Evolutionary conservation across 2,329 filamentous ascomycete species (phyloP).

Genomic region (Sclerotinia subarctica): DNA sequence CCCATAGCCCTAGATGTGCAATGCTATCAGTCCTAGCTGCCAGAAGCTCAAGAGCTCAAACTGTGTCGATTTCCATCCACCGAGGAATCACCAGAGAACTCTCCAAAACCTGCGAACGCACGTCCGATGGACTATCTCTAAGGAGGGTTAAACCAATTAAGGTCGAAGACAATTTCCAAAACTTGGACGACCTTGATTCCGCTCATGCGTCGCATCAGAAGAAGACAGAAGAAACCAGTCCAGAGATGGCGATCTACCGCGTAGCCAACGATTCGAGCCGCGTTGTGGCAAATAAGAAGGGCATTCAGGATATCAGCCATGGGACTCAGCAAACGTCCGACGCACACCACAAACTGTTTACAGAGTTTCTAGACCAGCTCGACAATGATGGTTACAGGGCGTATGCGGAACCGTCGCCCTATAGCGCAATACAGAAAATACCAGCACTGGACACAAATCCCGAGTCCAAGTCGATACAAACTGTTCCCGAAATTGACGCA

Average conservation of each 20-base stretch:
- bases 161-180: background rate
- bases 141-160: background rate
- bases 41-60: background rate
- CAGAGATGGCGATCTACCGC: background rate
- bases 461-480: background rate
- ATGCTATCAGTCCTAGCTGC: background rate
- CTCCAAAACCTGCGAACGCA: background rate
- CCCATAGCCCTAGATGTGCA: background rate
- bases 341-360: background rate
- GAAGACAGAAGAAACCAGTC: background rate
- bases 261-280: background rate
- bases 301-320: background rate
- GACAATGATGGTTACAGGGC: constrained; percentile 7
- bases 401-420: background rate
- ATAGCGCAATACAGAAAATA: background rate
- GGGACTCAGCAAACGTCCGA: background rate
- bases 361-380: background rate
- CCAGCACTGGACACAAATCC: background rate
- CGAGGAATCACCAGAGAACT: background rate
- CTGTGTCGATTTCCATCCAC: background rate
- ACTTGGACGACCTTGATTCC: background rate
- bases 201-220: background rate
- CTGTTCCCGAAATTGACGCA: background rate
- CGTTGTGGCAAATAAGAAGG: background rate
- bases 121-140: background rate